A percentile compares a stretch with the other conserved stretches of the same genome.
Conservation (phyloP, 345 rosid species). For the Reutealis trisperma region DNA sequence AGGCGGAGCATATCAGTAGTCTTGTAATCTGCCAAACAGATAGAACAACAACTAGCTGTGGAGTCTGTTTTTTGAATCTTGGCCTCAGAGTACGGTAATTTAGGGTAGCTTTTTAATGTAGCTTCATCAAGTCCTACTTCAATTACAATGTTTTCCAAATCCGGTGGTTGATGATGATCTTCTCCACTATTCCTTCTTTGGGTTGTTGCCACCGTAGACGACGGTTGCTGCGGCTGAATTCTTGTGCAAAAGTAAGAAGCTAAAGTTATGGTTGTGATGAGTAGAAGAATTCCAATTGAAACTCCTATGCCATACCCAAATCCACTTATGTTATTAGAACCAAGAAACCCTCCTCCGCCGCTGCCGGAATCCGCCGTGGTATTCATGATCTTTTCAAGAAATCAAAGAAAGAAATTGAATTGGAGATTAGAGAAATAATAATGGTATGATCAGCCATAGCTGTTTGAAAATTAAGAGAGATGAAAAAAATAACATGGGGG, state of each 20-base stretch:
- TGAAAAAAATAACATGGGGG: slow-evolving; percentile 7
- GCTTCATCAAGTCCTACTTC: slow-evolving; percentile 73
- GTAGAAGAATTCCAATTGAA: slow-evolving; percentile 45
- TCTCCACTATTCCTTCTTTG: slow-evolving; percentile 9
- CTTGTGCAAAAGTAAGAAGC: slow-evolving; percentile 50
- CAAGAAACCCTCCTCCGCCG: slow-evolving; percentile 18
- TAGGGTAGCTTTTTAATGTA: slow-evolving; percentile 71
- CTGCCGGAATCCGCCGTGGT: not conserved
- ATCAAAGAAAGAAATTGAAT: not conserved
- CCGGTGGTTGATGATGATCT: not conserved
- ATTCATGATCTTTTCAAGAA: slow-evolving; percentile 26
- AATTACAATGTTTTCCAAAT: slow-evolving; percentile 25
- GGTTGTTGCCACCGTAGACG: not conserved
- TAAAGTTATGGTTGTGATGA: slow-evolving; percentile 42
- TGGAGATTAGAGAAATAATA: not conserved
- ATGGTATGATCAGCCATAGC: slow-evolving; percentile 42
- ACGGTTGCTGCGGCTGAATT: slow-evolving; percentile 10
- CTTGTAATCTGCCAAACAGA: slow-evolving; percentile 84
- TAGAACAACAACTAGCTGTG: slow-evolving; percentile 64
- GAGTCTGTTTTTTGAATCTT: slow-evolving; percentile 40
- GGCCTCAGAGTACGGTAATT: slow-evolving; percentile 65
- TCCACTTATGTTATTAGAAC: slow-evolving; percentile 32
- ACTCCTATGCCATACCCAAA: slow-evolving; percentile 49
- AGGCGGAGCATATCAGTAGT: slow-evolving; percentile 49
- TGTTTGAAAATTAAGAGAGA: slow-evolving; percentile 10